Evolutionary conservation across 2,329 filamentous ascomycete species (phyloP), one percentile per base, ranked within the genome.

Genomic region (Meredithiella fracta): DNA sequence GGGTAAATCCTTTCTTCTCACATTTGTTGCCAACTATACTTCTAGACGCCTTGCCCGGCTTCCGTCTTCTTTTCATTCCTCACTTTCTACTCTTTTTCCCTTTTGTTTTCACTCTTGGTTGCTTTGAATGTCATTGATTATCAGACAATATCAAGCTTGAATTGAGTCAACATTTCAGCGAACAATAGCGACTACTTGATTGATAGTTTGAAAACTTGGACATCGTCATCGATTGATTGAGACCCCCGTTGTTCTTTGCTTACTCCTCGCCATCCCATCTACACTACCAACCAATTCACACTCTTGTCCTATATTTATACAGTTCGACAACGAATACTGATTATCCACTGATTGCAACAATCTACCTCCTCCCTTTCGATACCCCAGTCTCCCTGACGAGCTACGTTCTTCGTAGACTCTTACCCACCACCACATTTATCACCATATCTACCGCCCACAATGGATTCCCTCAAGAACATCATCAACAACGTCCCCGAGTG

Each of bases 401-500:
- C 23, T 34, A 51, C 49, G 49, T n/a, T 51, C 25, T 29, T 20
- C 23, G 49, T 51, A 51, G 49, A 37, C 49, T 51, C 37, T 20
- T 34, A 7, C 34, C 25, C 14, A 29, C 26, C 26, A n/a, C 7
- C 37, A 47, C 47, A n/a, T n/a, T n/a, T n/a, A n/a, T n/a, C n/a
- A n/a, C n/a, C n/a, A n/a, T 31, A 42, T 17, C 31, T 8, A n/a
- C 26, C 20, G 22, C 26, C 38, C 68, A 69, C 71, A 59, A 75
- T 77, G 67, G 79, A 82, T 59, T 74, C 78, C 26, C 67, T 83
- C 55, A 73, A 69, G 55, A 73, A 73, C 58, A 69, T 83, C 38
- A 69, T 71, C 55, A 69, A 65, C 60, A 77, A 80, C 59, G 71
- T 81, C 44, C 80, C 79, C 15, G 73, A 76, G 64, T 83, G 80